Conservation (phyloP, 768 basidiomycete genomes). For the Boletus vermiculosoides region DNA sequence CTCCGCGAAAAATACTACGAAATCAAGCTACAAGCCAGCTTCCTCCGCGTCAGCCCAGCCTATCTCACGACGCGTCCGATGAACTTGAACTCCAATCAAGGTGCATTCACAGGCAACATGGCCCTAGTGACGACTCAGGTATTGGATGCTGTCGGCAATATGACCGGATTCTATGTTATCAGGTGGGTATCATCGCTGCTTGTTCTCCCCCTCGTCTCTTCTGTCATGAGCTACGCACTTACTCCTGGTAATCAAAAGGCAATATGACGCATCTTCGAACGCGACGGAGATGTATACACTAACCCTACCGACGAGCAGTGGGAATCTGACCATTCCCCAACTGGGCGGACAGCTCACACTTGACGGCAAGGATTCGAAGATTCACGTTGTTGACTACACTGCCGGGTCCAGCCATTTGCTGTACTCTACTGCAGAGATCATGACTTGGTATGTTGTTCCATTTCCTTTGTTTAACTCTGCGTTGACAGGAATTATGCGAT, state of each 20-base stretch:
- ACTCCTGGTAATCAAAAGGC: constrained; percentile 13
- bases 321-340: constrained; percentile 41
- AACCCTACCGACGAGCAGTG: constrained; percentile 45
- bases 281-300: constrained; percentile 33
- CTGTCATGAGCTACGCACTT: not conserved
- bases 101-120: constrained; percentile 48
- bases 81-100: constrained; percentile 41
- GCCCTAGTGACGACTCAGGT: constrained; percentile 50
- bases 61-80: constrained; percentile 47
- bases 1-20: constrained; percentile 55
- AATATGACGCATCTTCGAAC: constrained; percentile 13
- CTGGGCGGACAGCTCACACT: constrained; percentile 44
- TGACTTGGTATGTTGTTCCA: constrained; percentile 40
- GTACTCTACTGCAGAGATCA: constrained; percentile 49
- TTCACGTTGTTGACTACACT: constrained; percentile 48
- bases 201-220: not conserved
- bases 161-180: constrained; percentile 47
- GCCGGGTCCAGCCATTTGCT: constrained; percentile 44
- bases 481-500: not conserved
- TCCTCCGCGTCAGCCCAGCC: constrained; percentile 49
- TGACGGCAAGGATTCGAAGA: constrained; percentile 53
- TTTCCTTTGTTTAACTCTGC: not conserved
- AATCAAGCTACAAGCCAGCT: constrained; percentile 50
- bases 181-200: constrained; percentile 3
- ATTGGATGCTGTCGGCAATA: constrained; percentile 46